These are phyloP conservation scores for Ricinus communis DNA, from an alignment of 345 rosid genomes.

Conservation along the genomic window DNA sequence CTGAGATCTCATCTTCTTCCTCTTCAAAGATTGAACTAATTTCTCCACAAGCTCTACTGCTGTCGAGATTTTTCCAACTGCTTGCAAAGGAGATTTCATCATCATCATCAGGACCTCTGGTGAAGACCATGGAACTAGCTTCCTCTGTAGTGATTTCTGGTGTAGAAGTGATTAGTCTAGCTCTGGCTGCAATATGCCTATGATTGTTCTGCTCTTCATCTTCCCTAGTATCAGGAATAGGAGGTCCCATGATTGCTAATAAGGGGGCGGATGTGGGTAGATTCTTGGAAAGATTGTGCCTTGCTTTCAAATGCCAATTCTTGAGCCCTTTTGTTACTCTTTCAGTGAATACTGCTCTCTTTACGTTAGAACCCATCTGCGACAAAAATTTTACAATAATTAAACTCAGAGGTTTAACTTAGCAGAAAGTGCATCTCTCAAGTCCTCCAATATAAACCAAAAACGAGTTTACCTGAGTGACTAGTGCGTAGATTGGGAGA, in stretches of 20 bases:
- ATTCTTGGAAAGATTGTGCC: constrained; percentile 3
- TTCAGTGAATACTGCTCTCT: constrained; percentile 16
- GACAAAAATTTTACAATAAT: background rate
- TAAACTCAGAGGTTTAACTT: too few relatives aligned
- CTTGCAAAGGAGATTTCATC: constrained; percentile 34
- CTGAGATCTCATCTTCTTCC: background rate
- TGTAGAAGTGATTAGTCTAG: background rate
- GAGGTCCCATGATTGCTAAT: background rate
- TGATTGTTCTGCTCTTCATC: background rate
- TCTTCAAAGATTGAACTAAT: background rate
- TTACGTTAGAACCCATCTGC: constrained; percentile 34
- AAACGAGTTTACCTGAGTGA: constrained; percentile 24
- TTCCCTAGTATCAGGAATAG: background rate
- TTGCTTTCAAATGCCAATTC: constrained; percentile 24
- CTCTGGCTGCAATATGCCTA: background rate
- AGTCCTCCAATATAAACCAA: too few relatives aligned
- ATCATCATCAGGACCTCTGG: constrained; percentile 3
- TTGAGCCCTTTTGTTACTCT: constrained; percentile 21
- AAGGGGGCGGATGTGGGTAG: background rate
- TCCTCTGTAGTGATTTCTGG: constrained; percentile 14
- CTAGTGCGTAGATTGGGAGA: constrained; percentile 36
- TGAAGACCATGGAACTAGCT: background rate
- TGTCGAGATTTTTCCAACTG: constrained; percentile 27
- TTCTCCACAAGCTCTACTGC: constrained; percentile 5
- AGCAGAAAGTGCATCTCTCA: too few relatives aligned